Evolutionary conservation across 768 basidiomycete species (phyloP).

Genomic region (Podaxis rugospora): DNA sequence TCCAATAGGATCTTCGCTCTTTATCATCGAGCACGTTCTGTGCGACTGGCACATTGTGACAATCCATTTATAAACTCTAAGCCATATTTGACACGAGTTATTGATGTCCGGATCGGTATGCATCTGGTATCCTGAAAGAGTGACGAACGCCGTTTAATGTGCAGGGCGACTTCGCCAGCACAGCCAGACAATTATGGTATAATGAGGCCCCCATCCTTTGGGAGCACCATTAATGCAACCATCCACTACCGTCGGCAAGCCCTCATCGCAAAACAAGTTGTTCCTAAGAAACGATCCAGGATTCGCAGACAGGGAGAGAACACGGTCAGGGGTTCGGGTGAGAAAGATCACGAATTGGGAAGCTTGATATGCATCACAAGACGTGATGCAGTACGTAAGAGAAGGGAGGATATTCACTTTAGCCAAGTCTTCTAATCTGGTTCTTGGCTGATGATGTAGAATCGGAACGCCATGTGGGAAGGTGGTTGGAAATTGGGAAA

Average conservation of each 20-base stretch:
- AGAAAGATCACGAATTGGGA: neutral
- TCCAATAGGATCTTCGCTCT: neutral
- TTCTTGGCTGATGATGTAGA: neutral
- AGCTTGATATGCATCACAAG: neutral
- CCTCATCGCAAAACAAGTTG: neutral
- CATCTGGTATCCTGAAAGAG: slow-evolving; percentile 5
- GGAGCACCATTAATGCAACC: neutral
- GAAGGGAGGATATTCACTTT: neutral
- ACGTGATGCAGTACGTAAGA: slow-evolving; percentile 1
- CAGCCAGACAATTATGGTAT: neutral
- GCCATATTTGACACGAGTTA: neutral
- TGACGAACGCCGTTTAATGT: neutral
- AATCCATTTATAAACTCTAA: neutral
- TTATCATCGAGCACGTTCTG: neutral
- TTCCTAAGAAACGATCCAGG: slow-evolving; percentile 1
- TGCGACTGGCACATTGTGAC: neutral
- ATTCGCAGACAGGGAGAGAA: neutral
- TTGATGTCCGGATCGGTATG: neutral
- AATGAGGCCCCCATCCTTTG: neutral
- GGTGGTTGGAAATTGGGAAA: neutral
- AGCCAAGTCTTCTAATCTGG: neutral
- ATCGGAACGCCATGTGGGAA: neutral
- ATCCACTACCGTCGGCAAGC: neutral
- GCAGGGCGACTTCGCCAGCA: neutral
- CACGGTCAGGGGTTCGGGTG: neutral